phyloP scores from a whole-genome alignment of 257 asterid genomes.

The Solanum microdontum region DNA sequence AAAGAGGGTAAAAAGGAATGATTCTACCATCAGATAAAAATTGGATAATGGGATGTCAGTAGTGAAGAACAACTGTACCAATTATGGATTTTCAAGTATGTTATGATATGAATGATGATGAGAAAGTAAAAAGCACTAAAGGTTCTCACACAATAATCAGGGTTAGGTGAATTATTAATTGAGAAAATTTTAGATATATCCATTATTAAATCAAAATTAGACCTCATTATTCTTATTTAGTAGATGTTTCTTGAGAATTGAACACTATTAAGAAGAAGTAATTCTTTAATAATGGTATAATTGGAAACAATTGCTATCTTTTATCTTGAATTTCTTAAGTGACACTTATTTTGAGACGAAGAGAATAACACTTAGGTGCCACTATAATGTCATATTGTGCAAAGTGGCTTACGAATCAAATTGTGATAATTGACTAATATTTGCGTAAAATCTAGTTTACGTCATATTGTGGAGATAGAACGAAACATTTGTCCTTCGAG shows the following conservation, averaged over 20 bases:
- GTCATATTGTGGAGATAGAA: no score
- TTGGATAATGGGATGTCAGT: background rate
- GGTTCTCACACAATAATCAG: background rate
- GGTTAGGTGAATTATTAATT: background rate
- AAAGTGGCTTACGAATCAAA: background rate
- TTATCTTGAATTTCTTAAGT: no score
- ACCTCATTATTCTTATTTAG: background rate
- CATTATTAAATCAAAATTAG: no score
- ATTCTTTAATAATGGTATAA: background rate
- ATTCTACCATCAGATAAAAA: background rate
- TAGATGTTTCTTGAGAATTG: background rate
- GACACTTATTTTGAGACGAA: background rate
- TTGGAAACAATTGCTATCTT: background rate
- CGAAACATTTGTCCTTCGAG: background rate
- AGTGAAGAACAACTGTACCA: background rate
- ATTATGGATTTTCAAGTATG: background rate
- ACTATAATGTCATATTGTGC: background rate
- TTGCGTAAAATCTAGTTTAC: background rate
- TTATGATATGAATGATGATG: background rate
- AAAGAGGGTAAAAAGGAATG: background rate
- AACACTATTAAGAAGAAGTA: background rate
- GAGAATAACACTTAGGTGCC: background rate
- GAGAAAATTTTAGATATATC: background rate
- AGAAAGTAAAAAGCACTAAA: background rate
- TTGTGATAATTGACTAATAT: background rate